Base-by-base conservation (phyloP, 1,284 basidiomycete species). In the Ganoderma leucocontextum region DNA sequence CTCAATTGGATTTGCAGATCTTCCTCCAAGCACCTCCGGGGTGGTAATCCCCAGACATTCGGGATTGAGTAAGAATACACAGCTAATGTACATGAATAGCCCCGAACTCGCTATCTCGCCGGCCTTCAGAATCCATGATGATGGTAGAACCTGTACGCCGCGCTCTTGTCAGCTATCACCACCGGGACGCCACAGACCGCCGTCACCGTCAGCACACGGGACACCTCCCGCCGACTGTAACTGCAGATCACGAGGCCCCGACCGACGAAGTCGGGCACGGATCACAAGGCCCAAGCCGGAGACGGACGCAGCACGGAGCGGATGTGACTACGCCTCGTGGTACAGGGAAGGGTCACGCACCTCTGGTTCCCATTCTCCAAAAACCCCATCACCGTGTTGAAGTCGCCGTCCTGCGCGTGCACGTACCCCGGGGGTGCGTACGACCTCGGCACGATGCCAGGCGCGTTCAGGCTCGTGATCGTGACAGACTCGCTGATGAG, bases 321-420 rank as follows among this genome's bases (percentile, higher is more conserved):
- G 47, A 15, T 29, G 29, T n/a, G 35, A 22, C 57, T 36, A 29
- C 25, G 25, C 22, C 22, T 57, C 35, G 9, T 22, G n/a, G 13
- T 15, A 57, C 8, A 9, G 15, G 15, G 25, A 8, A 42, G 15
- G 52, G n/a, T 8, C n/a, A 64, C 72, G 68, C 64, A 88, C 72
- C 85, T 79, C 72, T 88, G 86, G 74, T 89, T 88, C 22, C 87
- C 86, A 70, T 87, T 88, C 74, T 88, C 87, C 72, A 88, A 75
- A 47, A 85, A 82, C 13, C 86, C 86, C 42, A 86, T 78, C 9
- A 84, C 82, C 44, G 81, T 84, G 71, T 86, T 87, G 74, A 86
- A 89, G 75, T 89, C 83, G 29, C 79, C 81, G 55, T 77, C 80
- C 44, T 79, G 74, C 19, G 80, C 79, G 49, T 79, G 81, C 52